Evolutionary conservation across 305 asterid genomes (phyloP), one percentile per base, ranked within the genome.

Genomic region (Coffea humblotiana): DNA sequence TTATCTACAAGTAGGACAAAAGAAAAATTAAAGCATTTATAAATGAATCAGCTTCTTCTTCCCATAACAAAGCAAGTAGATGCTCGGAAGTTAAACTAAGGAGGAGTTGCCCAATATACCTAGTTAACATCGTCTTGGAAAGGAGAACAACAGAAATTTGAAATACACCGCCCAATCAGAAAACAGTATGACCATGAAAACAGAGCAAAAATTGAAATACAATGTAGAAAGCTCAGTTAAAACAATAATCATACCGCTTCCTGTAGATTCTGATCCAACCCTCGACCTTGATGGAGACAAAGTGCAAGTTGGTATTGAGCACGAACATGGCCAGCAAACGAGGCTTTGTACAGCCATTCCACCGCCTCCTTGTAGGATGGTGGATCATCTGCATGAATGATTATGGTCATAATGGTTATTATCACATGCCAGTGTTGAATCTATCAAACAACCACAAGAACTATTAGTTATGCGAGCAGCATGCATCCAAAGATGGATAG

Each of bases 221-320:
- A 6, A 10, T 52, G 27, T 16, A 40, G 63, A 3, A 52, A 67
- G 80, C 3, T 64, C 66, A 27, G 79, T 61, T 29, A 70, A 77
- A 48, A 72, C 13, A 82, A 70, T 16, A 70, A 83, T 51, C 72
- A 79, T 91, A 93, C 98, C 86, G 96, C 97, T 88, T 86, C 92
- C 71, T 85, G 84, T 69, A 85, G 83, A 87, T 90, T 85, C 82
- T 82, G 89, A 79, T 82, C 78, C 71, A 82, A 82, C 37, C 93
- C 97, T 70, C 87, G 86, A 71, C 94, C 97, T 80, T 89, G 93
- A 87, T 91, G 99, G 48, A 92, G 82, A 86, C 94, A 92, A 27
- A 91, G 93, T 6, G 95, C 99, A 72, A 93, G 94, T 82, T 93
- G 97, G 90, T 92, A 93, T 52, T 92, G 99, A 71, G 97, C 97